Evolutionary conservation across 176 grass and related monocot species (phyloP), one percentile per base, ranked within the genome.

Genomic region (Chloris gayana): DNA sequence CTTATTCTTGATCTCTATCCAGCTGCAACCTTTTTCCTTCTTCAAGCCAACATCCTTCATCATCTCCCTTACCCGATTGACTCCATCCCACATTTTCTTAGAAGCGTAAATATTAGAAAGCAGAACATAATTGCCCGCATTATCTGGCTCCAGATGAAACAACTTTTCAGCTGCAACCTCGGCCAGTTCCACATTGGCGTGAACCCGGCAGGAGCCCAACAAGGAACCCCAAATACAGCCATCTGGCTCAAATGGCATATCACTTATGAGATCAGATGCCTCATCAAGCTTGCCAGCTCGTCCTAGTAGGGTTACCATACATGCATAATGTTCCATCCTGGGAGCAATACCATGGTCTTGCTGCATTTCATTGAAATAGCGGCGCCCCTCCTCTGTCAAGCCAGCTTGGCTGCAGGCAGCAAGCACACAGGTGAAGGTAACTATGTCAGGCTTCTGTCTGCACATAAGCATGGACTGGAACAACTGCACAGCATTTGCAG

Each of bases 61-160:
- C 70, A 62, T 59, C 14, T 83, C 82, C 62, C 93, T 92, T 21
- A 95, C 57, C 65, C 38, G 89, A 51, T 87, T 87, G 49, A 92
- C 89, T n/a, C 82, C 87, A 47, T 82, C 78, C 87, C 82, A 82
- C 87, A 95, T 89, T 77, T 88, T 91, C 71, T 95, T 95, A 22
- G 89, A 85, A 15, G 93, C 93, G 51, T 92, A 95, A 76, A 92
- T 92, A 67, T 95, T 95, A 7, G 93, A 95, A 65, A 95, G 89
- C 12, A 95, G 65, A 77, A 95, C 89, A 79, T 92, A 95, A 22
- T 85, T 95, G 31, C 93, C 93, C 38, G 89, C 74, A 80, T 95
- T 95, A 59, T 73, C 78, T 18, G 89, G 87, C 82, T 95, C 93
- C 75, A 95, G 41, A 72, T 51, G 14, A 69, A 95, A 90, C 14